A percentile compares a stretch with the other conserved stretches of the same genome.
Conservation (phyloP, 805 yeast genomes). For the Candida nemodendra region DNA sequence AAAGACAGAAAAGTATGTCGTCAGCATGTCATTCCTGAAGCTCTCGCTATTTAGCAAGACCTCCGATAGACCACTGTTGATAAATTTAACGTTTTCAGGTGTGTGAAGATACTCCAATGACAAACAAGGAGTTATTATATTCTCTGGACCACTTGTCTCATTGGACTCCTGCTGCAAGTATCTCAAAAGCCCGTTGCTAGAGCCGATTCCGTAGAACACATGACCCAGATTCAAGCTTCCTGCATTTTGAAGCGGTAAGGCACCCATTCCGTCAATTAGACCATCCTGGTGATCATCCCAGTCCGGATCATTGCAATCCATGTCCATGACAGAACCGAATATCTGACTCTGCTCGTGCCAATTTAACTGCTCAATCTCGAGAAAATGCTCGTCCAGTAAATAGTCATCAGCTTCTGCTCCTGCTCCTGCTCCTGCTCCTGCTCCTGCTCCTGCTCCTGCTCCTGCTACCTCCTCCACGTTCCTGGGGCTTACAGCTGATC, state of each 20-base stretch:
- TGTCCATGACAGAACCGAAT: neutral
- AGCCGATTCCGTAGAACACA: slow-evolving; percentile 52
- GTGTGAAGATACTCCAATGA: slow-evolving; percentile 5
- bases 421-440: too few species aligned
- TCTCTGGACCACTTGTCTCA: neutral
- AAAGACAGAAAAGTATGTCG: slow-evolving; percentile 49
- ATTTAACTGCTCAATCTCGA: slow-evolving; percentile 42
- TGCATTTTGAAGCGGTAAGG: slow-evolving; percentile 5
- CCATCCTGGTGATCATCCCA: slow-evolving; percentile 4
- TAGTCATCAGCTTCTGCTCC: slow-evolving; percentile 17
- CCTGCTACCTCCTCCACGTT: neutral
- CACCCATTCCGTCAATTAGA: slow-evolving; percentile 10
- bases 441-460: too few species aligned
- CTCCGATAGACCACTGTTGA: slow-evolving; percentile 7
- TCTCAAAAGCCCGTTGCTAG: slow-evolving; percentile 45
- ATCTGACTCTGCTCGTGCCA: slow-evolving; percentile 48
- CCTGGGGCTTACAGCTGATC: neutral
- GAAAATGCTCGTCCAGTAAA: slow-evolving; percentile 24
- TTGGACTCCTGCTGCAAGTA: slow-evolving; percentile 7
- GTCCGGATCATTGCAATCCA: slow-evolving; percentile 2
- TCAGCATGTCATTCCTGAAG: slow-evolving; percentile 18
- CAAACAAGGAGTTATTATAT: neutral
- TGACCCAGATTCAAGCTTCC: slow-evolving; percentile 6
- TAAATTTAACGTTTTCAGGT: slow-evolving; percentile 7
- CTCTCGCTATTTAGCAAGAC: slow-evolving; percentile 6